Evolutionary conservation across 2,329 filamentous ascomycete species (phyloP), one percentile per base, ranked within the genome.

Genomic region (Epichloe scottii): DNA sequence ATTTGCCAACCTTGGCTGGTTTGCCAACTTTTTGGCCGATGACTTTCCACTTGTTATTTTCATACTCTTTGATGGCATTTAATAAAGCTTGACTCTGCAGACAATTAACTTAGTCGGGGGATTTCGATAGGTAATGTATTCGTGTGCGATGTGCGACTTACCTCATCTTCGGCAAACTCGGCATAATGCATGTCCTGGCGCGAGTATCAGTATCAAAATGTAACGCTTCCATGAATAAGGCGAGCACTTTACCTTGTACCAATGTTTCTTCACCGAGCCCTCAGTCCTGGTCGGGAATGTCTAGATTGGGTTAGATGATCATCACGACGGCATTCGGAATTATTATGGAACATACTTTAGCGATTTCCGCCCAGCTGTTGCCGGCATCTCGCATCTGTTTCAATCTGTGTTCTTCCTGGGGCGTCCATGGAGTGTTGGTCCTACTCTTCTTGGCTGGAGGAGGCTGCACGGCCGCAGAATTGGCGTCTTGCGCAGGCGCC

Each of bases 361-460:
- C 93, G 63, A 98, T 98, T 63, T 97, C 93, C 46, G 89, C 94
- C 93, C 93, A 98, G 63, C 87, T 95, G 60, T 87, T 90, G 11
- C 91, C 90, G 1, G 84, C 81, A 68, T 97, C 93, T 61, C 93
- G 80, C 89, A 98, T 94, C 58, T 85, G 82, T 75, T 97, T 97
- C 59, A 98, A 73, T 44, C 89, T 77, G 64, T 91, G 81, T 69
- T 98, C 93, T 67, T 98, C 93, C 35, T 87, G 87, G 2, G 91
- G 88, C 2, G 90, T 96, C 93, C 93, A 98, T 0, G 93, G 93
- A 3, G 93, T 98, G 65, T 98, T 98, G n/a, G 93, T 97, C 54
- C 93, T 79, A 61, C 89, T 93, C 73, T 96, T 96, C 74, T 97
- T 98, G 46, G 79, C 74, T 6, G 82, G 81, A 2, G 81, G 79